Evolutionary conservation across 1,139 yeast species (phyloP), one percentile per base, ranked within the genome.

Genomic region (Sugiyamaella grinbergsii): DNA sequence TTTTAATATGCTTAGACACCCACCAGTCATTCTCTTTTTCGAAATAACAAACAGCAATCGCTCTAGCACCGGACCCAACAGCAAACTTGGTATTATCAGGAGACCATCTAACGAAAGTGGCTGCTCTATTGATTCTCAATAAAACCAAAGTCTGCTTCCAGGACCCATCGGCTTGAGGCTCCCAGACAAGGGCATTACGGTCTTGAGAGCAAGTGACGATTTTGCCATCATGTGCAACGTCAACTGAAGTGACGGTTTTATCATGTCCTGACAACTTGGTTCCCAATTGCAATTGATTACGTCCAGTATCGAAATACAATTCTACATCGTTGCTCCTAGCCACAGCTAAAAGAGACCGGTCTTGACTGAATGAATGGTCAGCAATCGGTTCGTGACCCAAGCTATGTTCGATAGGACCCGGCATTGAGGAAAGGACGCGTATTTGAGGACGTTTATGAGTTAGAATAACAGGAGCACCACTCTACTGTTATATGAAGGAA

Each of bases 11-110:
- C 71, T 91, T 93, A 18, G 98, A 89, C 48, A 93, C 91, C 99
- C 99, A 94, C 99, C 99, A 94, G 68, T 94, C 96, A 69, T 93
- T 93, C 64, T 91, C 97, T 57, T 79, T 86, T 69, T 94, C 98
- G 69, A 87, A 93, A 72, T 91, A 93, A 73, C 98, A 94, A 46
- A 94, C 86, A 15, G 98, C 96, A 69, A 94, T 85, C 56, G 88
- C 84, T 52, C 98, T 77, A 51, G 96, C 98, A 50, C 96, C 88
- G 4, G 97, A 88, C 0, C 98, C 98, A 41, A 93, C 98, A 1
- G 98, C 98, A 71, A 94, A 93, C 73, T 94, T 94, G 65, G 73
- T 74, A 16, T 97, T 98, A 58, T 80, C 81, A 22, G 98, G 96
- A 4, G 96, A 87, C 98, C 98, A 93, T 59, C 82, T 78, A 52